These are phyloP conservation scores for Penicillium sp. DNA, from an alignment of 2,329 filamentous ascomycete species.

Conservation along the genomic window DNA sequence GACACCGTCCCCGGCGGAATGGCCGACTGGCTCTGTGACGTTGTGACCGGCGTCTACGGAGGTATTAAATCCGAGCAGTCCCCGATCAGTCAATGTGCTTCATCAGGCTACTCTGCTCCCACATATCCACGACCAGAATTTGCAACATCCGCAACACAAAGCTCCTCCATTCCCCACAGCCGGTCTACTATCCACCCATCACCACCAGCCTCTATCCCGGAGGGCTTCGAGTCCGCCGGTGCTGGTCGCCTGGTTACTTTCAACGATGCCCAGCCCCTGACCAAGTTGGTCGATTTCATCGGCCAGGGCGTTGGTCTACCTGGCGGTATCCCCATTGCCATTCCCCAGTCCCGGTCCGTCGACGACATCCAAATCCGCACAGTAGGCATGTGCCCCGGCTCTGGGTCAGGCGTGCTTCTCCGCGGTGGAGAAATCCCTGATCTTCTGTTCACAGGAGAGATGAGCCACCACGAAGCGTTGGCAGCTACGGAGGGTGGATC, in stretches of 20 bases:
- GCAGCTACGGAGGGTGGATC: constrained; percentile 78
- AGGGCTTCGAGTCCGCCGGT: constrained; percentile 50
- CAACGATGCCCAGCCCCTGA: constrained; percentile 49
- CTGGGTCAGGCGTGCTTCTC: constrained; percentile 69
- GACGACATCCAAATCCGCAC: constrained; percentile 57
- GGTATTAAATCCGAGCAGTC: constrained; percentile 5
- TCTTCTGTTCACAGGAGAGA: constrained; percentile 83
- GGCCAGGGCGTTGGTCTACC: constrained; percentile 62
- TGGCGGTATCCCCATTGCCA: constrained; percentile 59
- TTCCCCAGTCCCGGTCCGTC: constrained; percentile 56
- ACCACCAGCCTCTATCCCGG: constrained; percentile 28
- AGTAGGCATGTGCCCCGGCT: constrained; percentile 85
- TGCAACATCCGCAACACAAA: constrained; percentile 34
- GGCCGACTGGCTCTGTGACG: constrained; percentile 89
- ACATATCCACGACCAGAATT: constrained; percentile 36
- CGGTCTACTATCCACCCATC: constrained; percentile 53
- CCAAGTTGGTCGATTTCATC: constrained; percentile 59
- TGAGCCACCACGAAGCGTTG: constrained; percentile 88
- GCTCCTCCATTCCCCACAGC: constrained; percentile 40
- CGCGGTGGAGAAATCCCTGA: constrained; percentile 59
- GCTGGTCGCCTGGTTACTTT: constrained; percentile 60
- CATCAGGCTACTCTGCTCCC: constrained; percentile 38
- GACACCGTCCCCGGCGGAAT: constrained; percentile 81
- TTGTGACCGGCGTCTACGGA: constrained; percentile 58
- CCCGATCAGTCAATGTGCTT: constrained; percentile 18